Evolutionary conservation across 345 rosid species (phyloP).

Genomic region (Pugionium dolabratum): DNA sequence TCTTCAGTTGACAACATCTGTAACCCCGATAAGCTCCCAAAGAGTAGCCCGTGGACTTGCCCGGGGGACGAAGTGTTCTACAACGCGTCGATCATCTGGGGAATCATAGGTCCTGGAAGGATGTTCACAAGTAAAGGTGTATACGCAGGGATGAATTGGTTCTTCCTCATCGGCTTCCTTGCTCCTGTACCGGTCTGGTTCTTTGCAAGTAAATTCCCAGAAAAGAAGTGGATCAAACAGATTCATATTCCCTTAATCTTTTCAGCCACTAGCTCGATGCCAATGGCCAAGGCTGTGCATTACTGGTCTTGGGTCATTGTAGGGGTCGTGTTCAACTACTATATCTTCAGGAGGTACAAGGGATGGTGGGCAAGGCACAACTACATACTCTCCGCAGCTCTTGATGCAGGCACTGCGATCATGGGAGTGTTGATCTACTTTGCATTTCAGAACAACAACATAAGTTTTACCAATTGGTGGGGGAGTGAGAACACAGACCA

Average conservation of each 20-base stretch:
- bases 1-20: conserved; percentile 59
- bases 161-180: conserved; percentile 68
- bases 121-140: conserved; percentile 66
- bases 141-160: conserved; percentile 67
- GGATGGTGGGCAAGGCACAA: conserved; percentile 76
- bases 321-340: conserved; percentile 66
- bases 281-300: conserved; percentile 62
- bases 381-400: conserved; percentile 70
- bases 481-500: conserved; percentile 56
- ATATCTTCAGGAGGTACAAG: conserved; percentile 55
- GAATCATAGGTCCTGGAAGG: conserved; percentile 68
- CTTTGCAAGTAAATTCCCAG: conserved; percentile 53
- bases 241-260: conserved; percentile 65
- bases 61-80: conserved; percentile 65
- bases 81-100: conserved; percentile 86
- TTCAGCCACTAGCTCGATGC: conserved; percentile 45
- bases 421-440: conserved; percentile 64
- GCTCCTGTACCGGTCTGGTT: conserved; percentile 71
- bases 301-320: conserved; percentile 58
- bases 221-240: conserved; percentile 57
- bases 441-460: conserved; percentile 49
- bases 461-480: conserved; percentile 70
- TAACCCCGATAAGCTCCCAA: conserved; percentile 46
- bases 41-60: conserved; percentile 80
- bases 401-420: conserved; percentile 78